Evolutionary conservation across 148 eudicot genomes (phyloP).

Genomic region (Chenopodium album): DNA sequence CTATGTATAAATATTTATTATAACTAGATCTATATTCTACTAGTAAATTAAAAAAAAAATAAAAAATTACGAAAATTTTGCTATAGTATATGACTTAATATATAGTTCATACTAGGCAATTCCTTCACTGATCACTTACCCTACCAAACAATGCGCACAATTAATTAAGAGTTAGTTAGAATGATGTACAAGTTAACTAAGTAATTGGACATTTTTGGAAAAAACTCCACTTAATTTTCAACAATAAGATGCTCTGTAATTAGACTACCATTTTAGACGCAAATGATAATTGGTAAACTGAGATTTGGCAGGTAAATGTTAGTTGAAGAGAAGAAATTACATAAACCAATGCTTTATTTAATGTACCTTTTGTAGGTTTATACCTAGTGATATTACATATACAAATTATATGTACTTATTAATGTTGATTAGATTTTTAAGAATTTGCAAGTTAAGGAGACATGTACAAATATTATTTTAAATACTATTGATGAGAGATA

Average conservation of each 20-base stretch:
- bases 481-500: too few species aligned
- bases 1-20: too few species aligned
- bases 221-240: neutral
- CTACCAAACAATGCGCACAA: slow-evolving; percentile 10
- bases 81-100: neutral
- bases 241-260: neutral
- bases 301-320: slow-evolving; percentile 8
- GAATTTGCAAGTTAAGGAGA: too few species aligned
- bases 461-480: too few species aligned
- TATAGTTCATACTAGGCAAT: neutral
- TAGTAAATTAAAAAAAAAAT: too few species aligned
- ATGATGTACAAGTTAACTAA: neutral
- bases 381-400: too few species aligned
- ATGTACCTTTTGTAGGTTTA: too few species aligned
- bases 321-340: neutral
- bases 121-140: slow-evolving; percentile 16
- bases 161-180: neutral
- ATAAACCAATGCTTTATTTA: too few species aligned
- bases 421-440: too few species aligned
- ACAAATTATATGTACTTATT: too few species aligned
- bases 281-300: neutral
- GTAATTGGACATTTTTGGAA: neutral
- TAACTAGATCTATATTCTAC: too few species aligned
- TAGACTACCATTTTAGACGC: neutral
- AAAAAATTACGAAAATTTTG: neutral